Percentiles rank a stretch among this genome's conserved stretches.
Conservation (phyloP, 345 rosid genomes). For the Aurinia saxatilis region DNA sequence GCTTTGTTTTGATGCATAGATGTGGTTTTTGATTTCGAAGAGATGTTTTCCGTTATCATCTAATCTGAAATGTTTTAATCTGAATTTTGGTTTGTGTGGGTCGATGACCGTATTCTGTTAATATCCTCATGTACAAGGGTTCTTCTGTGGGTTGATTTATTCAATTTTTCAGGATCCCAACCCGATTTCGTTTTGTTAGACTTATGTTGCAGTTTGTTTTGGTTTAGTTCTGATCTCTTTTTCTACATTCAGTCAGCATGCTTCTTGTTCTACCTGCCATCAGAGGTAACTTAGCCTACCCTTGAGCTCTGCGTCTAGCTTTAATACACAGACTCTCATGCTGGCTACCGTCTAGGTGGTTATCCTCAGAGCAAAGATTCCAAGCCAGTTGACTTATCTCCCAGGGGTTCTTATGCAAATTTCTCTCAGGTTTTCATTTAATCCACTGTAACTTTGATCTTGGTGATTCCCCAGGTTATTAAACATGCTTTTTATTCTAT, state of each 20-base stretch:
- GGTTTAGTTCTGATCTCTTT: too few relatives aligned
- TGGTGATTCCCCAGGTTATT: background rate
- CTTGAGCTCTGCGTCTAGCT: background rate
- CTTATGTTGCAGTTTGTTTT: too few relatives aligned
- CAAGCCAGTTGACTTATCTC: conserved; percentile 2
- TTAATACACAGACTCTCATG: background rate
- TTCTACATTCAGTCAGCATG: conserved; percentile 1
- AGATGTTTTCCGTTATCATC: too few relatives aligned
- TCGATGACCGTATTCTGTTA: too few relatives aligned
- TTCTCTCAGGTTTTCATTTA: conserved; percentile 20
- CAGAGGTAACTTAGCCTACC: background rate
- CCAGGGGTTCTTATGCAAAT: conserved; percentile 12
- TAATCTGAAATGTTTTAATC: too few relatives aligned
- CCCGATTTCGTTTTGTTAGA: too few relatives aligned
- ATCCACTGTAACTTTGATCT: background rate
- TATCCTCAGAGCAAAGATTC: conserved; percentile 6
- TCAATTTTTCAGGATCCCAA: too few relatives aligned
- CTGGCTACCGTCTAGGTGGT: background rate
- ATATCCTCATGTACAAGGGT: too few relatives aligned
- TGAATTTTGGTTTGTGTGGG: too few relatives aligned
- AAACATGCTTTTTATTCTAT: background rate
- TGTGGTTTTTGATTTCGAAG: too few relatives aligned
- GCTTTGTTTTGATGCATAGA: too few relatives aligned
- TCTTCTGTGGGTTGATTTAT: too few relatives aligned
- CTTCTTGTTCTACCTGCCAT: conserved; percentile 6